Evolutionary conservation across 192 early-diverging fungal genomes (phyloP), one percentile per base, ranked within the genome.

Genomic region (Podila verticillata): DNA sequence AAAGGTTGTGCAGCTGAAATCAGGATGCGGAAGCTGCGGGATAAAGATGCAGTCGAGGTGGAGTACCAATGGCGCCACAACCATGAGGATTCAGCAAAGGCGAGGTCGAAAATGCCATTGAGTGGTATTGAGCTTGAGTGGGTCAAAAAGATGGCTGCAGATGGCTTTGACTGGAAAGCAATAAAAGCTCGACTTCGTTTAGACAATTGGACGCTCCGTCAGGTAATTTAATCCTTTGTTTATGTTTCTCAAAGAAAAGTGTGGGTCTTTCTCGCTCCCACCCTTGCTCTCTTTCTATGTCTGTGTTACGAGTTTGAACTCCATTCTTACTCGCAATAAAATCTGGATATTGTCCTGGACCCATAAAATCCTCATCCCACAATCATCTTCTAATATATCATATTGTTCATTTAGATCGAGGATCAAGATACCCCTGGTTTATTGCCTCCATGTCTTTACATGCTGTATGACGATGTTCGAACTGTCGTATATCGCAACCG

Each of bases 11-110:
- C 68, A 48, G 68, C 61, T 30, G 59, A 70, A 35, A 70, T 70
- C 68, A 48, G 48, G 60, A 70, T 70, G 59, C 28, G 28, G 31
- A 70, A 70, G n/a, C 68, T 48, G 61, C 26, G 28, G 2, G 68
- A 48, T 29, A 60, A n/a, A 29, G 68, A 61, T 69, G 68, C 59
- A 29, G 68, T 61, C 10, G 9, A 4, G 7, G 68, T 69, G 68
- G 47, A 51, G 5, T 69, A 69, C 59, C 68, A 22, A 7, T 69
- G 68, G 68, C 68, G 30, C 22, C 68, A 69, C 68, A 61, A 51
- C 44, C 59, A 69, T 69, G 68, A 69, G 58, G 20, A 26, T 62
- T 70, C 60, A 34, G 68, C 68, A 2, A 22, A 70, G 59, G 47
- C 68, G 1, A 48, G 34, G 31, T 62, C 68, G 30, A 69, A 69